Percentiles rank a stretch among this genome's conserved stretches.
Conservation (phyloP, 441 rosid species). For the Macaranga tanarius region DNA sequence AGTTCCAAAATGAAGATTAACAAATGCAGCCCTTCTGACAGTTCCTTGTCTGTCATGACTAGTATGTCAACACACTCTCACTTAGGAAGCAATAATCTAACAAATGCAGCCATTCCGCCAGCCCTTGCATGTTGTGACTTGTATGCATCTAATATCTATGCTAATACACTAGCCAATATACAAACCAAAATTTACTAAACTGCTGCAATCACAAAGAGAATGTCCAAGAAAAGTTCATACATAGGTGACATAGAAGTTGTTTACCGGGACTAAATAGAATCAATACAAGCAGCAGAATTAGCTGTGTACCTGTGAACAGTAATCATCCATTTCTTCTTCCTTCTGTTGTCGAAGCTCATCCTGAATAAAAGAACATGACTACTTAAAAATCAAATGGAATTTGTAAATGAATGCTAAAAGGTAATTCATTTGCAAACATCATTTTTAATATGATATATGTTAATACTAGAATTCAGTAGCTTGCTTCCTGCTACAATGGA, state of each 20-base stretch:
- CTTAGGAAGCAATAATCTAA: neutral
- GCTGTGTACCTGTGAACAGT: slow-evolving; percentile 83
- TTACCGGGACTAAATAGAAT: slow-evolving; percentile 10
- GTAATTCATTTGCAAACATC: neutral
- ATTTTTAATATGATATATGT: neutral
- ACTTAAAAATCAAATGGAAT: slow-evolving; percentile 1
- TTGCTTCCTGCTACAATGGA: slow-evolving; percentile 9
- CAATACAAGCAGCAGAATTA: slow-evolving; percentile 16
- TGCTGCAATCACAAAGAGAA: neutral
- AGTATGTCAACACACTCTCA: neutral
- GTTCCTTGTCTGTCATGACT: slow-evolving; percentile 6
- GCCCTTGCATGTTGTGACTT: slow-evolving; percentile 3
- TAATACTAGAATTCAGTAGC: neutral
- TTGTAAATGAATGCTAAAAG: neutral
- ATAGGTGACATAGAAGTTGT: neutral
- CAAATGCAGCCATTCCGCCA: slow-evolving; percentile 10
- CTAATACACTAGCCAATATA: neutral
- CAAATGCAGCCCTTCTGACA: slow-evolving; percentile 10
- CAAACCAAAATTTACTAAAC: neutral
- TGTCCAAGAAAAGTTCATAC: neutral
- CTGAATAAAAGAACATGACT: slow-evolving; percentile 37
- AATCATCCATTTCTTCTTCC: slow-evolving; percentile 97
- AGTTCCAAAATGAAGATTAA: neutral
- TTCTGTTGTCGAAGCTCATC: slow-evolving; percentile 86
- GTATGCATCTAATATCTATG: neutral